Percentiles rank a stretch among this genome's conserved stretches.
Conservation (phyloP, 139 green algal species). For the Chlorella ohadii region DNA sequence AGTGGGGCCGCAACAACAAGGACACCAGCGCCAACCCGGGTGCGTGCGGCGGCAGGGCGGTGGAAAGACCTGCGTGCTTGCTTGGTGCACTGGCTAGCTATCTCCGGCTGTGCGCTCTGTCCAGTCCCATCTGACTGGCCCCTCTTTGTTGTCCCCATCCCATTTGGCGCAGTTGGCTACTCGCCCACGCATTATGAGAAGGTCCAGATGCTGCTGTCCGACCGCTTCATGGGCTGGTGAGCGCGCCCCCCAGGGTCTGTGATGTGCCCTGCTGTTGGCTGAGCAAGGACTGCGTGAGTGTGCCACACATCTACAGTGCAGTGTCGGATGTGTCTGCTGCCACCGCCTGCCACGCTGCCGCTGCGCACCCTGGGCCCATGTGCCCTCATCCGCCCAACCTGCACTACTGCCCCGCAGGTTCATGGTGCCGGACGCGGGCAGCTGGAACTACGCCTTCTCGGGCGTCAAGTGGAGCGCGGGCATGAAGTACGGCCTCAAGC, state of each 20-base stretch:
- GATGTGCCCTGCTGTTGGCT: neutral
- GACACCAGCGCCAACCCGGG: constrained; percentile 84
- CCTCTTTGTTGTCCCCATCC: neutral
- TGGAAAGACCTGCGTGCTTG: neutral
- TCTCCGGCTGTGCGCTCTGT: no score
- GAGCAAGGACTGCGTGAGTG: no score
- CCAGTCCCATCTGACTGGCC: no score
- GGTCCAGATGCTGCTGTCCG: constrained; percentile 97
- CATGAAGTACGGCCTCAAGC: constrained; percentile 89
- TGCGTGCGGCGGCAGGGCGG: neutral
- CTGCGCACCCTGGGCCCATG: no score
- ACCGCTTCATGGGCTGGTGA: constrained; percentile 98
- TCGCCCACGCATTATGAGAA: constrained; percentile 96
- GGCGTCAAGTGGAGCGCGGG: constrained; percentile 74
- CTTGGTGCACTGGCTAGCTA: no score
- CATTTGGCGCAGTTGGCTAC: constrained; percentile 81
- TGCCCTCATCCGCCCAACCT: no score
- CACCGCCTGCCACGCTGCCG: neutral
- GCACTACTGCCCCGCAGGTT: constrained; percentile 13
- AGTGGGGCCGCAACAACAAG: constrained; percentile 92
- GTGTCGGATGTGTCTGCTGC: no score
- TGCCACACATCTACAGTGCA: no score
- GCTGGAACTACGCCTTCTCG: constrained; percentile 99
- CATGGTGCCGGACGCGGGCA: constrained; percentile 92
- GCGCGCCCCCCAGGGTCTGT: no score